These are phyloP conservation scores for Diatrype stigma DNA, from an alignment of 2,329 filamentous ascomycete genomes.

Conservation along the genomic window DNA sequence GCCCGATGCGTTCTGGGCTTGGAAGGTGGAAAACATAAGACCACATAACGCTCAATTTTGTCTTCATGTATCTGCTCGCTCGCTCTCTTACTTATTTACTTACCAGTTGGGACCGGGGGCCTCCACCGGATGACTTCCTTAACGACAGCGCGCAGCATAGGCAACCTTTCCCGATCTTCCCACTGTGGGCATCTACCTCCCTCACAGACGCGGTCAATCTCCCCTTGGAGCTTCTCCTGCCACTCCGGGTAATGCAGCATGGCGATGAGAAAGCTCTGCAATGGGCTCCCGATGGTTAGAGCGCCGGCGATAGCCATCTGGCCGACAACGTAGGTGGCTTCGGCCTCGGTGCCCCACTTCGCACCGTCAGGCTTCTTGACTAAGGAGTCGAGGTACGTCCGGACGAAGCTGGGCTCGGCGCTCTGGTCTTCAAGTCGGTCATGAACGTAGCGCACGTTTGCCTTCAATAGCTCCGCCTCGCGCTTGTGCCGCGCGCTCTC, in stretches of 20 bases:
- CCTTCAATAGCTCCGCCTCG: slow-evolving; percentile 34
- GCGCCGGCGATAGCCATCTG: slow-evolving; percentile 46
- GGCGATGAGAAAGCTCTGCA: slow-evolving; percentile 38
- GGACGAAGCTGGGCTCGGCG: slow-evolving; percentile 37
- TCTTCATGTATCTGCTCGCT: too few species aligned
- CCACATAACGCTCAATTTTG: too few species aligned
- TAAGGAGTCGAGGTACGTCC: slow-evolving; percentile 34
- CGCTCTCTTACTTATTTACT: slow-evolving; percentile 5
- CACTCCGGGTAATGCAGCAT: slow-evolving; percentile 37
- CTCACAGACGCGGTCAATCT: slow-evolving; percentile 41
- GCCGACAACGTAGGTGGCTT: slow-evolving; percentile 41
- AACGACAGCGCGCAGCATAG: slow-evolving; percentile 43
- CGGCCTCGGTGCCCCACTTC: slow-evolving; percentile 28
- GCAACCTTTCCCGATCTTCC: slow-evolving; percentile 41
- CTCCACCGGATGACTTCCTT: slow-evolving; percentile 52
- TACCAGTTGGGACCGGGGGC: slow-evolving; percentile 49
- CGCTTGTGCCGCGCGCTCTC: slow-evolving; percentile 36
- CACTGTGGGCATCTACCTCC: slow-evolving; percentile 41
- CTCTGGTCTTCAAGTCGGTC: slow-evolving; percentile 26
- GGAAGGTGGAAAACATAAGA: too few species aligned
- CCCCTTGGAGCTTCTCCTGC: slow-evolving; percentile 39
- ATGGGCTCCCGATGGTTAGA: slow-evolving; percentile 39
- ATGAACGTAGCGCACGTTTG: slow-evolving; percentile 34
- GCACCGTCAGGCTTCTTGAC: slow-evolving; percentile 17
- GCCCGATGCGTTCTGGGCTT: too few species aligned